Evolutionary conservation across 306 rosid species (phyloP).

Genomic region (Gleditsia sinensis): DNA sequence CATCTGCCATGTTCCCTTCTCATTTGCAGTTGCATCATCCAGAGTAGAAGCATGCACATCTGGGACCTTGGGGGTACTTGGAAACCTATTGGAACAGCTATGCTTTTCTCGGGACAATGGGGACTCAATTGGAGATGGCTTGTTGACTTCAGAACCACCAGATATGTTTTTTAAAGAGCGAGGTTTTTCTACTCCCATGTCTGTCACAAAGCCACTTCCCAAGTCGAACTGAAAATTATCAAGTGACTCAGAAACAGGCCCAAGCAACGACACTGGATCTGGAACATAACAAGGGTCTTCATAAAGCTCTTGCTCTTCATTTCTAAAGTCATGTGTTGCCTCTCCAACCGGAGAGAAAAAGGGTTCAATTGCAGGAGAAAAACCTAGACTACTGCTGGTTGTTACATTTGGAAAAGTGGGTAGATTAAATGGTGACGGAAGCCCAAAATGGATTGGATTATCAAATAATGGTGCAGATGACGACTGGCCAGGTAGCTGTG

Average conservation of each 20-base stretch:
- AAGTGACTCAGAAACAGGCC: conserved; percentile 97
- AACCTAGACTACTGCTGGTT: conserved; percentile 72
- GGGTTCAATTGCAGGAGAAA: conserved; percentile 82
- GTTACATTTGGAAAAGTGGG: conserved; percentile 59
- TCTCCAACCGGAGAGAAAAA: conserved; percentile 64
- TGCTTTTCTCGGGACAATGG: conserved; percentile 91
- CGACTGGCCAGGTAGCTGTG: conserved; percentile 57
- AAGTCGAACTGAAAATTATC: conserved; percentile 84
- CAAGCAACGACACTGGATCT: conserved; percentile 81
- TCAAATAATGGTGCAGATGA: conserved; percentile 65
- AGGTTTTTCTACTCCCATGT: conserved; percentile 56
- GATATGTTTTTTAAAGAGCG: conserved; percentile 57
- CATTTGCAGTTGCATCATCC: conserved; percentile 60
- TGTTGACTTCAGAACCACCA: conserved; percentile 67
- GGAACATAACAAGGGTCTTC: conserved; percentile 97
- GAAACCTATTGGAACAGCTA: conserved; percentile 55
- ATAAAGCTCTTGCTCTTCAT: conserved; percentile 85
- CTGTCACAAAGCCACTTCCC: conserved; percentile 65
- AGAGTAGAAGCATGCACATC: conserved; percentile 53
- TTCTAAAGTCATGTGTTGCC: conserved; percentile 55
- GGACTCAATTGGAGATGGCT: conserved; percentile 92
- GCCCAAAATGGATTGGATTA: conserved; percentile 88
- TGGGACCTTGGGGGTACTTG: conserved; percentile 49
- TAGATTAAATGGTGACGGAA: conserved; percentile 80
- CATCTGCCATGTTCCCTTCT: conserved; percentile 95